Base-by-base conservation (phyloP, 345 rosid genomes). In the Corchorus olitorius region DNA sequence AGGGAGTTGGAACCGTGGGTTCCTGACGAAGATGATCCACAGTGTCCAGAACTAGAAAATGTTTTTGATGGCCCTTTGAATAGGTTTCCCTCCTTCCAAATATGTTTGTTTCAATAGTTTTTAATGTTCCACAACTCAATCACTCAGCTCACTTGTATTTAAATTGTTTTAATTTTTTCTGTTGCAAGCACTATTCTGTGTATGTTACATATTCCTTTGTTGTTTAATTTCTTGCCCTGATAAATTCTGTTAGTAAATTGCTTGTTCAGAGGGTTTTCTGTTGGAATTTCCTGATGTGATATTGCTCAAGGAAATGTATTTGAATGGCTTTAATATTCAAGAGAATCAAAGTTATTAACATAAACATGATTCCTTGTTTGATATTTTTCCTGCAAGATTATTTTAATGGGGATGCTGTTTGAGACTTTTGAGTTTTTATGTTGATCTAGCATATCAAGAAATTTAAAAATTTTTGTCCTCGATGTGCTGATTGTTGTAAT, bases 1-100 rank as follows among this genome's bases (percentile, higher is more conserved):
- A 97, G 94, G 83, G 94, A 89, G 89, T 90, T 97, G 70, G 83
- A 78, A 77, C 97, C 83, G 27, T 94, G 99, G 99, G 82, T 90
- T 60, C 97, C 98, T 72, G 97, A 91, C 77, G 94, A 80, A 76
- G 86, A 86, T 85, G 86, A 74, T 78, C 97, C 86, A 19, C 87
- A 79, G 54, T 78, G 87, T 79, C 87, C 95, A 64, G 94, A 85
- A 70, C 72, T 90, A 78, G 98, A 91, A 35, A 88, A 90, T 84
- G 85, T 84, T 79, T 92, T 96, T 83, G 94, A 92, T 54, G 80
- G 67, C 69, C 83, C 82, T 72, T 72, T 88, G 86, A 85, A 88
- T 75, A 90, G 98, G 99, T 97, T 80, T 76, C 60, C 58, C 66
- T 35, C 39, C 67, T 55, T 75, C 41, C 66, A 73, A 59, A 11